phyloP scores from a whole-genome alignment of 2,329 filamentous ascomycete species.

The Aspergillus alliaceus region DNA sequence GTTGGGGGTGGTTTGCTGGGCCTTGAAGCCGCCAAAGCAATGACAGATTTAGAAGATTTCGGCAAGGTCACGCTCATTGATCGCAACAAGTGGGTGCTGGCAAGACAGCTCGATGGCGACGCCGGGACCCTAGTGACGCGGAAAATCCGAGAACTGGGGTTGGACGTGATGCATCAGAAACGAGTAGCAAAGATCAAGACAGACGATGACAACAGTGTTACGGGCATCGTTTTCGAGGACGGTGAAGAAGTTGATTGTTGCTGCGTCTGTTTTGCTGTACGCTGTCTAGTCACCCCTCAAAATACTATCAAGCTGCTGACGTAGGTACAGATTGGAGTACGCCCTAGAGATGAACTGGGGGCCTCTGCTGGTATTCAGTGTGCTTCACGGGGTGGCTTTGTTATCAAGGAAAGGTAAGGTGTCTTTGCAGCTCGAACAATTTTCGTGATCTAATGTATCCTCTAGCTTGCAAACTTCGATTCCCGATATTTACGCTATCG shows the following conservation, averaged over 20 bases:
- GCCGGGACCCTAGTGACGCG: conserved; percentile 80
- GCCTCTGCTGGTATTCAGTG: conserved; percentile 68
- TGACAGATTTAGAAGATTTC: conserved; percentile 80
- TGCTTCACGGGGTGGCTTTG: conserved; percentile 69
- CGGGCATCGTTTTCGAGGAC: conserved; percentile 76
- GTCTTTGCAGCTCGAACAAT: not conserved
- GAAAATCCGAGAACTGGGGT: conserved; percentile 73
- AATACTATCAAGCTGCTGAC: conserved; percentile 1
- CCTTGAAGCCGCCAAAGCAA: conserved; percentile 85
- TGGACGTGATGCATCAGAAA: conserved; percentile 78
- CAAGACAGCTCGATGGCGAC: conserved; percentile 77
- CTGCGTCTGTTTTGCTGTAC: conserved; percentile 78
- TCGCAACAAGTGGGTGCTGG: conserved; percentile 78
- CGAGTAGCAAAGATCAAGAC: conserved; percentile 71
- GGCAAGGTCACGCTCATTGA: conserved; percentile 76
- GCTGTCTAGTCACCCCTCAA: conserved; percentile 11
- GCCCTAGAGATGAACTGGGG: conserved; percentile 76
- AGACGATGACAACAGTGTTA: conserved; percentile 66
- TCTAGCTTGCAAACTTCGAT: conserved; percentile 64
- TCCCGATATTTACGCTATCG: conserved; percentile 78
- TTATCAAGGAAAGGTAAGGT: conserved; percentile 51
- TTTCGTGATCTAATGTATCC: not conserved
- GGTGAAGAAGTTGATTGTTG: conserved; percentile 74
- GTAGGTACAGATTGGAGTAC: conserved; percentile 68
- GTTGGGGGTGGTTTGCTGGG: conserved; percentile 84